A percentile compares a stretch with the other conserved stretches of the same genome.
These are phyloP conservation scores for Colletotrichum lindemuthianum DNA, from an alignment of 2,329 filamentous ascomycete species.

Conservation along the genomic window DNA sequence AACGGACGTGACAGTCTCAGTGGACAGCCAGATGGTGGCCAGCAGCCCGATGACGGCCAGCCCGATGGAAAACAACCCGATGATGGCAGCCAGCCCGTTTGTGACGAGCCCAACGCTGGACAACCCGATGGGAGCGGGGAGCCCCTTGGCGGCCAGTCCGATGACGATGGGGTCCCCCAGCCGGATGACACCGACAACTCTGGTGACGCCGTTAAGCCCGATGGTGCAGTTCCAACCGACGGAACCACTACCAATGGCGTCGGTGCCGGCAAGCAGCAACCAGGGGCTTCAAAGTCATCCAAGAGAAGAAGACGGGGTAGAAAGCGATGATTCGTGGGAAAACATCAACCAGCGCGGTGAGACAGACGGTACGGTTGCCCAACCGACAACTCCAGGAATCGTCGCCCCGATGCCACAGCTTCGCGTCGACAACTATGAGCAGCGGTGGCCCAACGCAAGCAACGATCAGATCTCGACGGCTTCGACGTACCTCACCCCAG, in stretches of 20 bases:
- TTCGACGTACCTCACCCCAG: slow-evolving; percentile 12
- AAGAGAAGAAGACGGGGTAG: slow-evolving; percentile 33
- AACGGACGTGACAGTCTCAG: slow-evolving; percentile 13
- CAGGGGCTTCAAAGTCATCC: slow-evolving; percentile 28
- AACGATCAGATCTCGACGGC: slow-evolving; percentile 25
- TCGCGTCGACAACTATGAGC: slow-evolving; percentile 26
- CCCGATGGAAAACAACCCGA: slow-evolving; percentile 9
- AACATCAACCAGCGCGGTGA: slow-evolving; percentile 24
- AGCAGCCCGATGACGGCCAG: neutral
- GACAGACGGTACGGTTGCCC: neutral
- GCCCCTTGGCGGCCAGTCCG: slow-evolving; percentile 3
- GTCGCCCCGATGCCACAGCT: slow-evolving; percentile 12
- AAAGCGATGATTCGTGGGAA: slow-evolving; percentile 36
- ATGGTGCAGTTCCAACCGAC: neutral
- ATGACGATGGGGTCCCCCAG: slow-evolving; percentile 20
- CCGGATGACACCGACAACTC: neutral
- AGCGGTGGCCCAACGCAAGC: slow-evolving; percentile 27
- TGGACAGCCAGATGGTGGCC: slow-evolving; percentile 11
- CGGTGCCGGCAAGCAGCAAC: slow-evolving; percentile 19
- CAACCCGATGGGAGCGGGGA: slow-evolving; percentile 7
- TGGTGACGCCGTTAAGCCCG: neutral
- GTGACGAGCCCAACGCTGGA: neutral
- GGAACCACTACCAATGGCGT: slow-evolving; percentile 13
- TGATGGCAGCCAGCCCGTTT: slow-evolving; percentile 13
- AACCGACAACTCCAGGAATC: neutral